Base-by-base conservation (phyloP, 2,329 filamentous ascomycete species). In the Apiospora koreana region DNA sequence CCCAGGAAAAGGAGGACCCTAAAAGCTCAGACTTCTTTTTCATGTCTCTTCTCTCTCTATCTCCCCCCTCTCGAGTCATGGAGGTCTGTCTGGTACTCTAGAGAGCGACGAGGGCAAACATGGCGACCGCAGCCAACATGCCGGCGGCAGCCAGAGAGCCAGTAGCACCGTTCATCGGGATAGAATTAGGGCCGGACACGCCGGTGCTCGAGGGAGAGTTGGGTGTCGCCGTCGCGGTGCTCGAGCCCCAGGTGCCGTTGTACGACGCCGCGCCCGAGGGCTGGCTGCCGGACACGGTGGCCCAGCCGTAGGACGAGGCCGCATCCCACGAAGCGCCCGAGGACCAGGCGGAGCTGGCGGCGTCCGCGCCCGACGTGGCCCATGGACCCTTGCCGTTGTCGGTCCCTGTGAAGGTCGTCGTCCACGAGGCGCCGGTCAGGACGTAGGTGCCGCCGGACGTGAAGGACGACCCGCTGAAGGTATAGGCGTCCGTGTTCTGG, bases 371-470 rank as follows among this genome's bases (percentile, higher is more conserved):
- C 25, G 50, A 58, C 25, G 54, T 38, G 21, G 54, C 31, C 54
- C 54, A 62, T 8, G 54, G 16, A 8, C 65, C n/a, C 42, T 45
- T 28, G 64, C 41, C 41, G 38, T 41, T 43, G n/a, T n/a, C 64
- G 41, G 41, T 45, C 23, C 25, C 64, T 41, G 64, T 66, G 64
- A 66, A 43, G 28, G 50, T 35, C 50, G 50, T 58, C 50, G 50
- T 58, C 50, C 50, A 58, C 28, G 50, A 58, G 50, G 12, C 25
- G 28, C 50, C 50, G 7, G 50, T 58, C 28, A 35, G 50, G 41
- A 66, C 23, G 64, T 66, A 66, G 41, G 64, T 66, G 23, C 64
- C 64, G 64, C 64, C 38, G 41, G 64, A 12, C 64, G 41, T 31
- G 41, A 45, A 46, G 23, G 64, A 35, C n/a, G 41, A 31, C 25